Evolutionary conservation across 2,329 filamentous ascomycete genomes (phyloP).

Genomic region (Diaporthe aspalathi): DNA sequence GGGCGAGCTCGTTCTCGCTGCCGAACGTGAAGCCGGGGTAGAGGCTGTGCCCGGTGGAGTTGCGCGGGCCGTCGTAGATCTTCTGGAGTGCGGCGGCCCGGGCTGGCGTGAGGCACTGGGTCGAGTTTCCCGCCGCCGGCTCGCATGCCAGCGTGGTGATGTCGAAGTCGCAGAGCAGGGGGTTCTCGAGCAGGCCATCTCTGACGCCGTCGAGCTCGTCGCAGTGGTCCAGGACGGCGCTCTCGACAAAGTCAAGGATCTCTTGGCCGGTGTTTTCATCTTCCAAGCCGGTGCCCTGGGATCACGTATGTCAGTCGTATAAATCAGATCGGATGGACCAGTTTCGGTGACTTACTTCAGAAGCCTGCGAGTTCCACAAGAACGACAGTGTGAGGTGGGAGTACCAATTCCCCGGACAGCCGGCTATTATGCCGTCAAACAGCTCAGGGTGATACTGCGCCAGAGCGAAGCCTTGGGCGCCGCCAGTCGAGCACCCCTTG

Average conservation of each 20-base stretch:
- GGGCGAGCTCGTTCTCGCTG: slow-evolving; percentile 26
- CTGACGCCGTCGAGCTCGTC: slow-evolving; percentile 9
- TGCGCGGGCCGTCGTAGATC: slow-evolving; percentile 14
- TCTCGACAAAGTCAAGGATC: background rate
- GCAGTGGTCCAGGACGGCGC: background rate
- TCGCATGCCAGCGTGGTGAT: background rate
- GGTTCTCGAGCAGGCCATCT: slow-evolving; percentile 6
- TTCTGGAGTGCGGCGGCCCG: background rate
- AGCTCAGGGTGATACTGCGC: slow-evolving; percentile 14
- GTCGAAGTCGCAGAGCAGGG: slow-evolving; percentile 10
- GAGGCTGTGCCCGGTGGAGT: slow-evolving; percentile 10
- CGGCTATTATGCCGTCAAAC: slow-evolving; percentile 16
- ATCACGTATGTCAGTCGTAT: background rate
- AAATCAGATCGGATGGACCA: background rate
- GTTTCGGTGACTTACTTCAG: background rate
- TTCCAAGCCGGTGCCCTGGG: background rate
- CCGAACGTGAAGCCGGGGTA: slow-evolving; percentile 15
- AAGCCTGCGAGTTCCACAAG: slow-evolving; percentile 18
- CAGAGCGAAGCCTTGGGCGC: slow-evolving; percentile 4
- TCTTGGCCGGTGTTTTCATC: background rate
- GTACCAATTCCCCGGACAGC: background rate
- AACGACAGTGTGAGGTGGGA: slow-evolving; percentile 16
- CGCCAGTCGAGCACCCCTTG: slow-evolving; percentile 10
- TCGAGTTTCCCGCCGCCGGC: background rate
- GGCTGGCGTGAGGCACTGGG: background rate